Evolutionary conservation across 331 rosid species (phyloP).

Genomic region (Pyracantha coccinea): DNA sequence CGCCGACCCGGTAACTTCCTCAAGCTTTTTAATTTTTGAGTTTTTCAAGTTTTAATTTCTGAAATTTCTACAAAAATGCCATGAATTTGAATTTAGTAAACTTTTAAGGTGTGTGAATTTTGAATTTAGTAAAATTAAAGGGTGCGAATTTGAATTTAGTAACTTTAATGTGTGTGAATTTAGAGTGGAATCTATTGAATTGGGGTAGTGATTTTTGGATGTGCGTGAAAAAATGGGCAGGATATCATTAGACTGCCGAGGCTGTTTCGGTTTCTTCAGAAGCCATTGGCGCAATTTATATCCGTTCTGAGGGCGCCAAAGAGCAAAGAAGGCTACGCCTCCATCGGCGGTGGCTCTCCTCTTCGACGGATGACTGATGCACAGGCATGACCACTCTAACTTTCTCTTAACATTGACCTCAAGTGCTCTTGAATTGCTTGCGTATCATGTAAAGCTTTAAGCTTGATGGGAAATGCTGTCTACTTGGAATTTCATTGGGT

Average conservation of each 20-base stretch:
- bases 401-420: not conserved
- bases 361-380: slow-evolving; percentile 80
- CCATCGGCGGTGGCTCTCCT: slow-evolving; percentile 98
- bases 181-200: not conserved
- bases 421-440: not conserved
- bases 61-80: too few relatives aligned
- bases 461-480: slow-evolving; percentile 4
- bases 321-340: slow-evolving; percentile 96
- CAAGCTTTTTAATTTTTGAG: too few relatives aligned
- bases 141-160: too few relatives aligned
- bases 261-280: slow-evolving; percentile 83
- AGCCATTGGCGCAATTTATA: slow-evolving; percentile 88
- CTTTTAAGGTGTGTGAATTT: too few relatives aligned
- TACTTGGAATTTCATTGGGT: not conserved
- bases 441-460: not conserved
- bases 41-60: too few relatives aligned
- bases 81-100: too few relatives aligned
- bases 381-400: slow-evolving; percentile 46
- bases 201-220: not conserved
- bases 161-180: too few relatives aligned
- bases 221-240: slow-evolving; percentile 28
- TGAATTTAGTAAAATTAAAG: too few relatives aligned
- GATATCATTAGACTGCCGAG: slow-evolving; percentile 88
- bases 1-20: slow-evolving; percentile 74
- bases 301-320: slow-evolving; percentile 81